These are phyloP conservation scores for Pestalotiopsis sp. DNA, from an alignment of 2,329 filamentous ascomycete species.

Conservation along the genomic window DNA sequence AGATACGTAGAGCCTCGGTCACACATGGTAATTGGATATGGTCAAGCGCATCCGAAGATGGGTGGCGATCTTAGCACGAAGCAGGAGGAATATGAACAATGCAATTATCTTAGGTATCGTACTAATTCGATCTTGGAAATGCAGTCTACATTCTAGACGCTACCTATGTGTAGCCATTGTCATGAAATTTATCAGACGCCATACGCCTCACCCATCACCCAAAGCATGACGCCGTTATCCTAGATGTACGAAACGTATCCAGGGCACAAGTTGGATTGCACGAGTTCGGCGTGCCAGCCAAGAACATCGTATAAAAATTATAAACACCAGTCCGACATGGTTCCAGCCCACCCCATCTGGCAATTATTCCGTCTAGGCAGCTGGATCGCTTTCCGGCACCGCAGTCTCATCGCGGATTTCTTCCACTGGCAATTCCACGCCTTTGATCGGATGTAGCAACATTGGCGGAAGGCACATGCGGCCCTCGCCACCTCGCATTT, in stretches of 20 bases:
- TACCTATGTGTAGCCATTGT: not conserved
- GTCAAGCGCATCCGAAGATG: too few relatives aligned
- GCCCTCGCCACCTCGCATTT: constrained; percentile 71
- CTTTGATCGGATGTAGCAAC: constrained; percentile 87
- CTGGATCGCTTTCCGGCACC: constrained; percentile 53
- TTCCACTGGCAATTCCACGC: constrained; percentile 67
- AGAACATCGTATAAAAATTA: not conserved
- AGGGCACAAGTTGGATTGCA: not conserved
- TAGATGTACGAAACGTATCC: not conserved
- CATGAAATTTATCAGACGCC: not conserved
- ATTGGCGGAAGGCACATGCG: constrained; percentile 91
- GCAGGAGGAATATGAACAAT: not conserved
- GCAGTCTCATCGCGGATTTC: constrained; percentile 49
- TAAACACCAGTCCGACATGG: not conserved
- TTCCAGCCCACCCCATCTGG: not conserved
- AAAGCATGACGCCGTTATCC: not conserved
- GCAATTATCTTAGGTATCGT: not conserved
- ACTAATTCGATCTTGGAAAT: not conserved
- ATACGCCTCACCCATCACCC: not conserved
- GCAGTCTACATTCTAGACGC: not conserved
- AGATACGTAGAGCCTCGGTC: too few relatives aligned
- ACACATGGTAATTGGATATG: too few relatives aligned
- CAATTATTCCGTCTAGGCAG: constrained; percentile 28
- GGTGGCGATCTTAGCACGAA: not conserved
- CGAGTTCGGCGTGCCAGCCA: not conserved